phyloP scores from a whole-genome alignment of 495 filamentous ascomycete species.

The Clohesyomyces aquaticus region DNA sequence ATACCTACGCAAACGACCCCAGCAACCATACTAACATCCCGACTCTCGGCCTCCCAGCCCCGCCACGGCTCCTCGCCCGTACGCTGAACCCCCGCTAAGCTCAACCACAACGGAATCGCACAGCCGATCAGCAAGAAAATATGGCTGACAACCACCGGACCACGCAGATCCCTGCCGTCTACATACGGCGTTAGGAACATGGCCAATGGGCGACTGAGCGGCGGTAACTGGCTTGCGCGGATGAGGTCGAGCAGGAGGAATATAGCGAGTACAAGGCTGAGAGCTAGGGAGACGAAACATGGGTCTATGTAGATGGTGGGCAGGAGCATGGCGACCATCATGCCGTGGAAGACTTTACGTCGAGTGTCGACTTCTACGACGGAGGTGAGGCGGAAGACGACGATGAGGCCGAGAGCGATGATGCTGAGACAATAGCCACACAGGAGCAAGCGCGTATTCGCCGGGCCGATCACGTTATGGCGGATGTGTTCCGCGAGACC shows the following conservation, averaged over 20 bases:
- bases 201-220: slow-evolving; percentile 79
- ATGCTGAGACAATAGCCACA: slow-evolving; percentile 71
- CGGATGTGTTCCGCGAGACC: slow-evolving; percentile 30
- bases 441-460: slow-evolving; percentile 80
- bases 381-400: slow-evolving; percentile 72
- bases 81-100: slow-evolving; percentile 66
- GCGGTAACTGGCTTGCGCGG: slow-evolving; percentile 87
- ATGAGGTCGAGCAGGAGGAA: slow-evolving; percentile 90
- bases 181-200: slow-evolving; percentile 90
- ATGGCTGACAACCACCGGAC: slow-evolving; percentile 91
- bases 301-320: slow-evolving; percentile 86
- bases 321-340: slow-evolving; percentile 94
- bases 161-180: slow-evolving; percentile 88
- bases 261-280: slow-evolving; percentile 72
- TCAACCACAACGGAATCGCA: slow-evolving; percentile 91
- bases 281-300: slow-evolving; percentile 73
- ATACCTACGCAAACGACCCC: slow-evolving; percentile 94
- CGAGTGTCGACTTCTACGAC: slow-evolving; percentile 88
- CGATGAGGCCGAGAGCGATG: slow-evolving; percentile 67
- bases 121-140: slow-evolving; percentile 97
- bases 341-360: slow-evolving; percentile 98
- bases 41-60: slow-evolving; percentile 71
- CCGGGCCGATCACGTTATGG: slow-evolving; percentile 60
- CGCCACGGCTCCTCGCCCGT: slow-evolving; percentile 55
- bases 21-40: slow-evolving; percentile 84